Base-by-base conservation (phyloP, 1,284 basidiomycete species). In the Pseudomicrostroma phylloplanum region DNA sequence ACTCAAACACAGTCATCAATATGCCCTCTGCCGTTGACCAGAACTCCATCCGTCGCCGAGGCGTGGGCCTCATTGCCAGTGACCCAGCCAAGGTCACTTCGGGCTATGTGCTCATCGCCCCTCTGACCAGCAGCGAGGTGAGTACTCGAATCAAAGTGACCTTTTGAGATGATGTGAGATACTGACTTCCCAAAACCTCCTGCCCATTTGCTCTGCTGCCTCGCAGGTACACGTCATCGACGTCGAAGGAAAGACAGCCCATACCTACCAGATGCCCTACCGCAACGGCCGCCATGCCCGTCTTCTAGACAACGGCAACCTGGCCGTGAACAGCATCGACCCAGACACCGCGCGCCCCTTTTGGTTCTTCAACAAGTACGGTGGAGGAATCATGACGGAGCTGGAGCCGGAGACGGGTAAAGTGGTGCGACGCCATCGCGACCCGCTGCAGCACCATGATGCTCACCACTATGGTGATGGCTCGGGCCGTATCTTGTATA, bases 311-410 rank as follows among this genome's bases (percentile, higher is more conserved):
- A 57, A 57, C 41, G 56, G 56, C 21, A 21, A 36, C 43, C 26
- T 57, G 39, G 56, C 56, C 4, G 41, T 57, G 13, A 57, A 57
- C 26, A 57, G 56, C 43, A 17, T 57, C 15, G 56, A 57, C 43
- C 56, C 56, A 4, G 4, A 23, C 19, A 42, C 56, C 7, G 15
- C 39, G 15, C 13, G 56, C 15, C 56, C 56, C 15, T 57, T 57
- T 19, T 57, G 56, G 56, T 57, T 57, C 56, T 57, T 57, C 56
- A 57, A 57, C 23, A 57, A 57, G 43, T 57, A 57, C 43, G 56
- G 56, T 4, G 56, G 56, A 2, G 56, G 56, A 17, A 57, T 57
- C 43, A 57, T 57, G 56, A n/a, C 56, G 13, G 56, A 57, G 43
- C 17, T 57, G 43, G 56, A 57, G 8, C 56, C 56, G 19, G 17